Evolutionary conservation across 139 green algal genomes (phyloP), one percentile per base, ranked within the genome.

Genomic region (Chlamydomonas incerta): DNA sequence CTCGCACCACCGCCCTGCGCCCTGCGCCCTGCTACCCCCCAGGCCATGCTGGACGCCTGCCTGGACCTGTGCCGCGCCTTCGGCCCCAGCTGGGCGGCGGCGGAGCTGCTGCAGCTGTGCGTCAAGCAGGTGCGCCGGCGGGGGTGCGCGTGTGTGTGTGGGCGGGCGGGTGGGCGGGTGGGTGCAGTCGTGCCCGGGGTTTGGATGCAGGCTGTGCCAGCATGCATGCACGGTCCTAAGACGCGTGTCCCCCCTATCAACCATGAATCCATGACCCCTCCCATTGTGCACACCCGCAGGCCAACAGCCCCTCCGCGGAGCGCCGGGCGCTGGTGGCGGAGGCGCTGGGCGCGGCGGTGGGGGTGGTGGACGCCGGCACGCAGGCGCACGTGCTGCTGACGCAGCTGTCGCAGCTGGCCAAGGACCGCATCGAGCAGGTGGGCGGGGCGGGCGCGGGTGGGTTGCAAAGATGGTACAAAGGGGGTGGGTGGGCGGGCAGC

Each of bases 361-460:
- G 74, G 11, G 20, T 55, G 9, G 47, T 90, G 74, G 87, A 90
- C 23, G 24, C 87, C 47, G 67, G 55, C 34, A 72, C 58, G 24
- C 81, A 87, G 69, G 74, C 74, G 15, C 81, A 88, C 37, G 68
- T 81, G 58, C 46, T 90, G 74, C 81, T 90, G 31, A 83, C 81
- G 33, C 81, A 88, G 81, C 81, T 88, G 33, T 47, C 82, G 34
- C 74, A 81, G 46, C 81, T 90, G 46, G 87, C 87, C 14, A 73
- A 79, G 74, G 87, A 90, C 87, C 35, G 87, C 8, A 72, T 82
- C 28, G 87, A 90, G 67, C 67, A 79, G 75, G 87, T 88, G 37
- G 24, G n/a, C 18, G 26, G 11, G 73, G 20, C 20, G 73, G 3
- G 28, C 29, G 46, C 26, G 26, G 15, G 41, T 62, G 41, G 24